These are phyloP conservation scores for Monilinia fructicola DNA, from an alignment of 2,329 filamentous ascomycete genomes.

Conservation along the genomic window DNA sequence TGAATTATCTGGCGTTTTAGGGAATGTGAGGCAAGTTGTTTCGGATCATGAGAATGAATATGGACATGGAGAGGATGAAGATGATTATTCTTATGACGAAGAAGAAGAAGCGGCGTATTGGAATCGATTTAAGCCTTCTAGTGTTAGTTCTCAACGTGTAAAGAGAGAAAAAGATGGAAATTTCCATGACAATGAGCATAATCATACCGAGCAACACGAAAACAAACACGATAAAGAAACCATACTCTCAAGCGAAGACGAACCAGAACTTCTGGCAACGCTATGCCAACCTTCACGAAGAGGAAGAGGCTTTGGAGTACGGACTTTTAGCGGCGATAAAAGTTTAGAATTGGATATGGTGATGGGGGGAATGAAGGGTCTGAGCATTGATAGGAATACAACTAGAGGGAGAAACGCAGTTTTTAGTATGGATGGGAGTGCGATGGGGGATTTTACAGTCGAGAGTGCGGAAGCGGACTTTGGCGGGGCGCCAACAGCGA, in stretches of 20 bases:
- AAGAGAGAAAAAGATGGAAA: neutral
- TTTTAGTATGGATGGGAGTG: conserved; percentile 13
- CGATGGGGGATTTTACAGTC: neutral
- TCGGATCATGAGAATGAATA: neutral
- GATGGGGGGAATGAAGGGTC: neutral
- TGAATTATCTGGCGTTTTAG: conserved; percentile 13
- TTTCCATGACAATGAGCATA: neutral
- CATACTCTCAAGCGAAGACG: neutral
- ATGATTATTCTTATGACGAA: conserved; percentile 17
- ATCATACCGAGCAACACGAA: neutral
- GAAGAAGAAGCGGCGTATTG: conserved; percentile 12
- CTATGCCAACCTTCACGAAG: neutral
- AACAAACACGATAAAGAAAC: neutral
- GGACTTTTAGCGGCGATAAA: conserved; percentile 17
- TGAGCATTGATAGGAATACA: neutral
- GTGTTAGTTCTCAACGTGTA: neutral
- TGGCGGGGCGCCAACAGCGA: neutral
- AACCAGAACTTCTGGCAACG: neutral
- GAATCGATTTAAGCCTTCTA: neutral
- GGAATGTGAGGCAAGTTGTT: neutral
- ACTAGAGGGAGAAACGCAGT: neutral
- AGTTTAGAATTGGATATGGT: conserved; percentile 12
- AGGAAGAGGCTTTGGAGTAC: conserved; percentile 1
- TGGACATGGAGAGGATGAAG: neutral
- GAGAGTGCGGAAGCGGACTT: neutral